A percentile compares a stretch with the other conserved stretches of the same genome.
These are phyloP conservation scores for Wickerhamiella cacticola DNA, from an alignment of 805 yeast genomes.

Conservation along the genomic window DNA sequence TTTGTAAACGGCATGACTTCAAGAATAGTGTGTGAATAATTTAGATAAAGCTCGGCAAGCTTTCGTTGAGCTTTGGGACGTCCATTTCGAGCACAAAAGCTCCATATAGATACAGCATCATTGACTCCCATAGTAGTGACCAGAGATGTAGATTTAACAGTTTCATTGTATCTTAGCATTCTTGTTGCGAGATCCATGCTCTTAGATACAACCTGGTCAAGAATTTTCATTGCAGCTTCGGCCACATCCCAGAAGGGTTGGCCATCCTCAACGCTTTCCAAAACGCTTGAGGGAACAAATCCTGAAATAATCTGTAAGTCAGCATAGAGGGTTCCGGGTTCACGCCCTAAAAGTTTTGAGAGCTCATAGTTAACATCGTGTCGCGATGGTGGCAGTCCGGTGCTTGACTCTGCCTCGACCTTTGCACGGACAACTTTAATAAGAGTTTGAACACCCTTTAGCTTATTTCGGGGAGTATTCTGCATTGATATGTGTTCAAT, in stretches of 20 bases:
- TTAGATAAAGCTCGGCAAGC: constrained; percentile 22
- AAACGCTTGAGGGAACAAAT: constrained; percentile 24
- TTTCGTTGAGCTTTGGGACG: constrained; percentile 21
- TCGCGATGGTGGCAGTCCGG: constrained; percentile 21
- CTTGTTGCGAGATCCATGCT: constrained; percentile 24
- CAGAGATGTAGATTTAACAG: constrained; percentile 17
- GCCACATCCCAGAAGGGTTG: constrained; percentile 31
- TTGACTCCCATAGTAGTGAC: constrained; percentile 23
- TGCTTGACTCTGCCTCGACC: neutral
- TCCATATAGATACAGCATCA: constrained; percentile 23
- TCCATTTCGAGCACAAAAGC: constrained; percentile 24
- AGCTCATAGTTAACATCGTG: constrained; percentile 29
- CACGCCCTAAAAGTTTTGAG: constrained; percentile 24
- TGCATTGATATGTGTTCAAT: constrained; percentile 19
- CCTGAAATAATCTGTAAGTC: constrained; percentile 29
- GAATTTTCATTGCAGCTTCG: constrained; percentile 25
- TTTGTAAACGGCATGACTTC: constrained; percentile 21
- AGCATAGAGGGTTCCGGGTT: constrained; percentile 26
- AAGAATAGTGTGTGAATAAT: constrained; percentile 18
- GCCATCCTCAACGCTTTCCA: constrained; percentile 26
- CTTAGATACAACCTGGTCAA: constrained; percentile 20
- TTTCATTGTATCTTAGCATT: constrained; percentile 21
- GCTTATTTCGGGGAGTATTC: constrained; percentile 17
- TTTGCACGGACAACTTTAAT: constrained; percentile 14
- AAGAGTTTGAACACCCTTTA: constrained; percentile 16